These are phyloP conservation scores for Fusarium poae DNA, from an alignment of 2,329 filamentous ascomycete genomes.

Conservation along the genomic window DNA sequence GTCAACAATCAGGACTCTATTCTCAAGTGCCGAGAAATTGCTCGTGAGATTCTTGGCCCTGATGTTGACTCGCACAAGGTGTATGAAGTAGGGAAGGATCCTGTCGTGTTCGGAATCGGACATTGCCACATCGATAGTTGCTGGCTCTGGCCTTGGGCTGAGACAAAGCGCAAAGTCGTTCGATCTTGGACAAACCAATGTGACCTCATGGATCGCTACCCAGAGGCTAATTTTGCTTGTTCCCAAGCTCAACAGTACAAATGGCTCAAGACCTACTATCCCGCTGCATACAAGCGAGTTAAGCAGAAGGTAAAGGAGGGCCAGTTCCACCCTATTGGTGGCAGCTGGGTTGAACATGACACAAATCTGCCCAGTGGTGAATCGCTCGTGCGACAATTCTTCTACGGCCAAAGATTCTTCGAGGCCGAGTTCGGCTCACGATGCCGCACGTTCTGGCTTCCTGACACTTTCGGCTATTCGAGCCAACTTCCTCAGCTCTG, in stretches of 20 bases:
- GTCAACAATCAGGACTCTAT: conserved; percentile 83
- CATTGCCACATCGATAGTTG: conserved; percentile 99
- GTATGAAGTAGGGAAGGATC: conserved; percentile 79
- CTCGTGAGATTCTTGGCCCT: conserved; percentile 83
- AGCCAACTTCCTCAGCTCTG: conserved; percentile 94
- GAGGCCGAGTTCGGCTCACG: conserved; percentile 91
- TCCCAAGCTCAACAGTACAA: conserved; percentile 98
- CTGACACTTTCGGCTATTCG: conserved; percentile 98
- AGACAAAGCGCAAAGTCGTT: conserved; percentile 96
- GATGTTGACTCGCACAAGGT: conserved; percentile 86
- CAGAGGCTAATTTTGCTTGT: conserved; percentile 90
- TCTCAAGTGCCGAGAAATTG: conserved; percentile 83
- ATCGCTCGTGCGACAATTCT: conserved; percentile 91
- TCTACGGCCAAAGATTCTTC: conserved; percentile 96
- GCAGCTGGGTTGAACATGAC: conserved; percentile 99
- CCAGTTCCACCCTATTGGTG: conserved; percentile 93
- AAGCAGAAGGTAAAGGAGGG: conserved; percentile 92
- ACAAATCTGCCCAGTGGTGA: conserved; percentile 98
- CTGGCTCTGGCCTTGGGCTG: conserved; percentile 98
- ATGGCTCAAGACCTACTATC: conserved; percentile 93
- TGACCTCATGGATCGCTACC: conserved; percentile 93
- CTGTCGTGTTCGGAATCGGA: conserved; percentile 88
- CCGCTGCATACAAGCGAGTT: conserved; percentile 88
- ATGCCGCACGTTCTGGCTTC: conserved; percentile 94
- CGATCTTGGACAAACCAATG: conserved; percentile 98